Evolutionary conservation across 305 asterid species (phyloP).

Genomic region (Plantago coronopus): DNA sequence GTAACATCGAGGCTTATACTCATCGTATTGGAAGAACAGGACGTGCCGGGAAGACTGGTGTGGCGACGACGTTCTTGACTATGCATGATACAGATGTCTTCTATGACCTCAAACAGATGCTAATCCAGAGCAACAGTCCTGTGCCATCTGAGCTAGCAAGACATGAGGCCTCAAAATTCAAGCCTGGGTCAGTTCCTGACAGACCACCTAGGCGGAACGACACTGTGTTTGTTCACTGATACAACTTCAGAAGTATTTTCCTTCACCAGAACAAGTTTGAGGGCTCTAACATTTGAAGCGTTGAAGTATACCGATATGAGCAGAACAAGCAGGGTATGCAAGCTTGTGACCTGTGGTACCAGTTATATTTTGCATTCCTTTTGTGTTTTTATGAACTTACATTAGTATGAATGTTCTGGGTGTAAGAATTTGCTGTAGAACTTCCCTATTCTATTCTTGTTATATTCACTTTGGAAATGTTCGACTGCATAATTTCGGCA

Average conservation of each 20-base stretch:
- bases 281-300: neutral
- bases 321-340: too few relatives aligned
- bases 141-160: constrained; percentile 90
- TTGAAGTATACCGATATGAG: neutral
- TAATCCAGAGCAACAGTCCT: constrained; percentile 70
- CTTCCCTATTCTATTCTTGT: neutral
- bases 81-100: constrained; percentile 68
- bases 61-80: constrained; percentile 82
- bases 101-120: constrained; percentile 87
- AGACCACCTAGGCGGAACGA: constrained; percentile 82
- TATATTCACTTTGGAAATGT: neutral
- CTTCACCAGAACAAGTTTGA: neutral
- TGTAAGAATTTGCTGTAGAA: neutral
- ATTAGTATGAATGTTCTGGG: too few relatives aligned
- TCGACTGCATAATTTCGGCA: neutral
- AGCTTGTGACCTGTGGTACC: too few relatives aligned
- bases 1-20: constrained; percentile 76
- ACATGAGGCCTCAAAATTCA: constrained; percentile 84
- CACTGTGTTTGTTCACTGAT: constrained; percentile 64
- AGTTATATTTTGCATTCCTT: neutral
- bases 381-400: neutral
- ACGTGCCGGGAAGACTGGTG: constrained; percentile 94
- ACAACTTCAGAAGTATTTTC: neutral
- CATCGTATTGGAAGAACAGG: constrained; percentile 95
- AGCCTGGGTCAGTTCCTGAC: constrained; percentile 72